A percentile compares a stretch with the other conserved stretches of the same genome.
Evolutionary conservation across 2,329 filamentous ascomycete genomes (phyloP).

Genomic region (Rutstroemia sp.): DNA sequence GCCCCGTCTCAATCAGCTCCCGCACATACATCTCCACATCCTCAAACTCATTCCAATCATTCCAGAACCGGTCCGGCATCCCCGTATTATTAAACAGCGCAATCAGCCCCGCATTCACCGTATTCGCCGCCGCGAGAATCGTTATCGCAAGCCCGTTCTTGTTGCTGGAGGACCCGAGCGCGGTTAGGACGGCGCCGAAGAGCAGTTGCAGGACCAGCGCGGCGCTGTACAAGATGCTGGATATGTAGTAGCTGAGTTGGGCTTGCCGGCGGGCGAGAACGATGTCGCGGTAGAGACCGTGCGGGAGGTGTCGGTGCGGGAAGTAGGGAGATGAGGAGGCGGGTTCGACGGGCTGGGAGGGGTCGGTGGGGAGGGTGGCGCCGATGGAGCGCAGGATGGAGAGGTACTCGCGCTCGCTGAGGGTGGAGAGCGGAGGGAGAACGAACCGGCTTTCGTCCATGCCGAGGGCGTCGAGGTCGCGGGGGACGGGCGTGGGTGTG

Average conservation of each 20-base stretch:
- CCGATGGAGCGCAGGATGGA: background rate
- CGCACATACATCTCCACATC: constrained; percentile 14
- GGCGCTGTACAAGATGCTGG: constrained; percentile 15
- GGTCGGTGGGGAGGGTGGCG: background rate
- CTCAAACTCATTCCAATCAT: constrained; percentile 19
- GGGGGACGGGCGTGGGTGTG: constrained; percentile 1
- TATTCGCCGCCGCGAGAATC: constrained; percentile 19
- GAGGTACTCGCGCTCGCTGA: constrained; percentile 1
- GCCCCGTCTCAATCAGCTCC: constrained; percentile 12
- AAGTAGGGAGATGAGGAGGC: constrained; percentile 1
- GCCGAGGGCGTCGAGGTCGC: constrained; percentile 3
- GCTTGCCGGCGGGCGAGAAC: constrained; percentile 9
- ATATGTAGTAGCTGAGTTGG: constrained; percentile 17
- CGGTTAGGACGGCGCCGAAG: constrained; percentile 21
- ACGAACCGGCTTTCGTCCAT: constrained; percentile 1
- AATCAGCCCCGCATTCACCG: constrained; percentile 15
- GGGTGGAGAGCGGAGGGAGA: background rate
- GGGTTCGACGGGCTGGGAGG: constrained; percentile 1
- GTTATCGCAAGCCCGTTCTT: constrained; percentile 15
- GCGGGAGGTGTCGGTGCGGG: constrained; percentile 9
- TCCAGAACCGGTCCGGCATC: constrained; percentile 15
- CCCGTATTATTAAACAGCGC: constrained; percentile 19
- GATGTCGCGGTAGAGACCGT: constrained; percentile 19
- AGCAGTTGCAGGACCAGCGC: constrained; percentile 19
- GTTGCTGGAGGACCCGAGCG: constrained; percentile 14